A percentile compares a stretch with the other conserved stretches of the same genome.
These are phyloP conservation scores for Forsythia viridissima DNA, from an alignment of 257 asterid species.

Conservation along the genomic window DNA sequence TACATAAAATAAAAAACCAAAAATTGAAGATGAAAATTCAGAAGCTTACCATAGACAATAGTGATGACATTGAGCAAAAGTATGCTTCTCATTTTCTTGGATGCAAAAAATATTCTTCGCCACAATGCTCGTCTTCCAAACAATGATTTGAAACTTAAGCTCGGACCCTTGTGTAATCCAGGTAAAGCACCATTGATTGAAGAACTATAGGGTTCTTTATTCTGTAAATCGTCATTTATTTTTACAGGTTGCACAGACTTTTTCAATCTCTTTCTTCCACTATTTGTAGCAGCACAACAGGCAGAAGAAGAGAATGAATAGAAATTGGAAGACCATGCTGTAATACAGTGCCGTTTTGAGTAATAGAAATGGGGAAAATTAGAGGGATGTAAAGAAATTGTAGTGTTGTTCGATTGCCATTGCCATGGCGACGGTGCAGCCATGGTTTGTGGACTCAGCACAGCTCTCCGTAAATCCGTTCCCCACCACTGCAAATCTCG, in stretches of 20 bases:
- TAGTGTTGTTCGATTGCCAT: slow-evolving; percentile 28
- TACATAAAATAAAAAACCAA: not conserved
- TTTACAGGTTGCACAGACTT: slow-evolving; percentile 15
- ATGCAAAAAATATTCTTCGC: slow-evolving; percentile 47
- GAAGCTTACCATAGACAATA: slow-evolving; percentile 57
- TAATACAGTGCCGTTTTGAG: slow-evolving; percentile 26
- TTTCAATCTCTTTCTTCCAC: slow-evolving; percentile 24
- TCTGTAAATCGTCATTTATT: slow-evolving; percentile 21
- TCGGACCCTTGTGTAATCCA: slow-evolving; percentile 10
- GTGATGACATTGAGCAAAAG: slow-evolving; percentile 69
- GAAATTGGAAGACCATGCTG: slow-evolving; percentile 28
- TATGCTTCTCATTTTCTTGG: slow-evolving; percentile 64
- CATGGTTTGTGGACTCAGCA: slow-evolving; percentile 41
- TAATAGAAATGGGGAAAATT: slow-evolving; percentile 22
- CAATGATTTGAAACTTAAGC: slow-evolving; percentile 34
- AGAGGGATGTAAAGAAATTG: slow-evolving; percentile 28
- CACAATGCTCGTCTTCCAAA: slow-evolving; percentile 51
- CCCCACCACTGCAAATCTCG: not conserved
- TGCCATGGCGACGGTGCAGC: slow-evolving; percentile 53
- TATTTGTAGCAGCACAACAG: slow-evolving; percentile 27
- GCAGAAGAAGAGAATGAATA: slow-evolving; percentile 29
- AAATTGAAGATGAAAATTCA: not conserved
- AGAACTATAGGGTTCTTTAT: slow-evolving; percentile 10
- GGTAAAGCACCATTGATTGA: not conserved
- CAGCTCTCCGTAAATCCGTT: slow-evolving; percentile 9